Evolutionary conservation across 306 rosid genomes (phyloP), one percentile per base, ranked within the genome.

Genomic region (Trichosanthes truncata): DNA sequence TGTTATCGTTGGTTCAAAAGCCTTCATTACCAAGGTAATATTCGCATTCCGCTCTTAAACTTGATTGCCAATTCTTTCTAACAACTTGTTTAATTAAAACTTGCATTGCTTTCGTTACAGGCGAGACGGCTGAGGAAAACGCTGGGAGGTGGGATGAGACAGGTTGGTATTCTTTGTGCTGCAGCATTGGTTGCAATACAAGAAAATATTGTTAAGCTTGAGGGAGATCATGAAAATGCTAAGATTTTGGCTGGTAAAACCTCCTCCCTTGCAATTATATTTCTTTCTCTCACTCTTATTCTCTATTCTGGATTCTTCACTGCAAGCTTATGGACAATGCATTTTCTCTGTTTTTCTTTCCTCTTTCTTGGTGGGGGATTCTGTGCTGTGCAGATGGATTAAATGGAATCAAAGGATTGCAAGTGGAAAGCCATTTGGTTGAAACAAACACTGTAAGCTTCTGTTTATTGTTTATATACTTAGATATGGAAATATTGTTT

Each of bases 101-200:
- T 67, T 20, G 6, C n/a, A 33, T 17, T 67, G 5, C 68, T 3
- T 43, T 65, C 46, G 57, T 82, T 40, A 68, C 35, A 95, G 98
- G 98, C 98, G 38, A 89, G 89, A 87, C 74, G 85, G 81, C 90
- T 95, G 79, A 85, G 95, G 79, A 95, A 95, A 86, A 89, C 97
- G 63, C 85, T 95, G 71, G 98, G 98, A n/a, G 98, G 98, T 49
- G 98, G 97, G 79, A 95, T 92, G 98, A 95, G 97, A 82, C 97
- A 95, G 87, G 49, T 87, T 2, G 98, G 98, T 52, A 67, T 92
- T 80, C 92, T 95, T 43, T 91, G 97, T 41, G 98, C 97, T 13
- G 97, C 97, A 9, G 97, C 97, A 76, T 84, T 95, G 43, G 91
- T 95, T 71, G 98, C 90, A 60, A 79, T 95, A 12, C 88, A 88